Evolutionary conservation across 83 land plant genomes (phyloP), one percentile per base, ranked within the genome.

Genomic region (Isoetes engelmannii): DNA sequence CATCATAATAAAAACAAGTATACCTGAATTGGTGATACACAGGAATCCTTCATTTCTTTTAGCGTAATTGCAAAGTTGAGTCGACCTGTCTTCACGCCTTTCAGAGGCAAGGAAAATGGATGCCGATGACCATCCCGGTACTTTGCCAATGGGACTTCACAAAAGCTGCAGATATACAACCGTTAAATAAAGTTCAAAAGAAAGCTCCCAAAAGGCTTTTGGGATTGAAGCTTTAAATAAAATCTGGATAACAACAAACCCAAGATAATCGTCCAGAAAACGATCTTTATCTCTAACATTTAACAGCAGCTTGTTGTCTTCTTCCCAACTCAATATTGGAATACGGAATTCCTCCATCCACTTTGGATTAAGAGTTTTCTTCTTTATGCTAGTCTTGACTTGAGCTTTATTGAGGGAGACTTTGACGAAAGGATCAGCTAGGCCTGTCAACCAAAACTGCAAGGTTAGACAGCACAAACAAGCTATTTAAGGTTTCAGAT

Each of bases 341-440:
- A 94, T 69, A 54, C 77, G 79, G 59, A 88, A 86, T 47, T 80
- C 92, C 67, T 94, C 99, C 10, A 72, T 77, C 99, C 99, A 94
- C 54, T 86, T 86, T 58, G 99, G 97, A 69, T 61, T 43, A 66
- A 94, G 64, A 42, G 93, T 94, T 65, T 91, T 94, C 86, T 69
- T 79, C 54, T 82, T 85, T 41, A 81, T 82, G 53, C 80, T 81
- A 20, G 97, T 94, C 61, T 76, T 80, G 55, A 86, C 86, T 43
- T 75, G 78, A 73, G 78, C 77, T 44, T 76, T 61, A 7, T 84
- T 92, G 63, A 91, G 72, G n/a, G 72, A 70, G 6, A 86, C 90
- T 72, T 81, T 91, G 48, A 94, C 93, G 84, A 84, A 94, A 43
- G 97, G 97, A 81, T 94, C 97, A 44, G 93, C 80, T 75, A 84